Conservation (phyloP, 2,329 filamentous ascomycete species). For the Trichoderma hamatum region DNA sequence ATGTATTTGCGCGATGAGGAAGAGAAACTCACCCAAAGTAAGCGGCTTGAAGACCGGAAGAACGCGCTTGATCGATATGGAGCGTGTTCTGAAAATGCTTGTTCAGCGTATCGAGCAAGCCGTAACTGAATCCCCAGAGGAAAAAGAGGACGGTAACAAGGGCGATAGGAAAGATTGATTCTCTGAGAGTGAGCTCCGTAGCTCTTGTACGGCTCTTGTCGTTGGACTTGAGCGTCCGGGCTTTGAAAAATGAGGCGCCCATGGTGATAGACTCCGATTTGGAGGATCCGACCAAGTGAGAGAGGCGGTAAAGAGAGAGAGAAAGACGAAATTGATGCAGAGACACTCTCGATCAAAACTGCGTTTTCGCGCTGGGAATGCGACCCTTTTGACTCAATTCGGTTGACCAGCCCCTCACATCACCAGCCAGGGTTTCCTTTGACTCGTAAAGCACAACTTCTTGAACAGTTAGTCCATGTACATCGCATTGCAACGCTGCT, state of each 20-base stretch:
- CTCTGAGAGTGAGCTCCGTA: slow-evolving; percentile 63
- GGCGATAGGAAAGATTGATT: slow-evolving; percentile 67
- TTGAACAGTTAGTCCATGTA: slow-evolving; percentile 2
- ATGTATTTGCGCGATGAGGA: slow-evolving; percentile 39
- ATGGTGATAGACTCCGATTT: slow-evolving; percentile 33
- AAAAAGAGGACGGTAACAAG: slow-evolving; percentile 55
- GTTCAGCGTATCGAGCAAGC: slow-evolving; percentile 53
- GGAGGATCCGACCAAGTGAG: background rate
- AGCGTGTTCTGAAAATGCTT: slow-evolving; percentile 54
- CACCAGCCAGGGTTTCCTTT: slow-evolving; percentile 14
- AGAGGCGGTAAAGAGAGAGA: background rate
- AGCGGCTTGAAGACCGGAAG: slow-evolving; percentile 52
- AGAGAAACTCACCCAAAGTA: slow-evolving; percentile 56
- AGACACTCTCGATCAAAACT: background rate
- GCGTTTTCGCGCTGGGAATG: slow-evolving; percentile 21
- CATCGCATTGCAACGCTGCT: slow-evolving; percentile 17
- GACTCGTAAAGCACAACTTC: slow-evolving; percentile 6
- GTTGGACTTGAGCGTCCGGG: slow-evolving; percentile 49
- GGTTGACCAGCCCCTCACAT: slow-evolving; percentile 23
- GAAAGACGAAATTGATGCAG: background rate
- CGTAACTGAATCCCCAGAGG: slow-evolving; percentile 53
- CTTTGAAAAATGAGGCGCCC: slow-evolving; percentile 51
- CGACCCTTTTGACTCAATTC: slow-evolving; percentile 25
- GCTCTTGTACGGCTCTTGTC: slow-evolving; percentile 48
- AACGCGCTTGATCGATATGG: slow-evolving; percentile 48